Evolutionary conservation across 345 rosid genomes (phyloP), one percentile per base, ranked within the genome.

Genomic region (Bruguiera gymnorhiza): DNA sequence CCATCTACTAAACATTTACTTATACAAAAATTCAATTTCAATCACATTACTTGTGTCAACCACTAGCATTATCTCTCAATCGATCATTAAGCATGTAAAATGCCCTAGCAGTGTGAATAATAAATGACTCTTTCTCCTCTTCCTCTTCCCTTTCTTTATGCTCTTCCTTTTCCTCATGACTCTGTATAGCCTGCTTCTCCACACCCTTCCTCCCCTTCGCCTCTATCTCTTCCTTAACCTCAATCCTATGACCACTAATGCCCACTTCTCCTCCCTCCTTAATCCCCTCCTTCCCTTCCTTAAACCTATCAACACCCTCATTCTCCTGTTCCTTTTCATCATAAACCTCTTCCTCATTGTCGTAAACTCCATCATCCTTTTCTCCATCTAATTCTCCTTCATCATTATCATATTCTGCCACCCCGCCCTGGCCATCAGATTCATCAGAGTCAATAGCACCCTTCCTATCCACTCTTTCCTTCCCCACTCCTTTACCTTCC

Each of bases 31-130:
- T 39, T 39, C 16, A 10, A 1, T 8, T 34, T 7, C 2, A 34
- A 34, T 34, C 37, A 34, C 37, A 39, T 50, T 77, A 89, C 97
- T 93, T 87, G 75, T 87, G 79, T 10, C 93, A 76, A 66, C 81
- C 96, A 74, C 73, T 82, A 64, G 79, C 81, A 76, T 80, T 73
- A 66, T 84, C 97, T 76, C 87, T 85, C 55, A 89, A 94, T 51
- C 98, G 84, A 80, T 94, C 97, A 80, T 94, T 97, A 43, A 91
- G 98, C 97, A 94, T 94, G 75, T 94, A 94, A 78, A 94, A 94
- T 0, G 98, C 97, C 46, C 97, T 97, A 67, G 97, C 93, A 72
- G 96, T 91, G 16, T 97, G 98, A 66, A 94, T 97, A 0, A 95
- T 93, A 72, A 80, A 94, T 2, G 96, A 97, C 68, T 94, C 92